Base-by-base conservation (phyloP, 306 rosid genomes). In the Begonia peltatifolia region DNA sequence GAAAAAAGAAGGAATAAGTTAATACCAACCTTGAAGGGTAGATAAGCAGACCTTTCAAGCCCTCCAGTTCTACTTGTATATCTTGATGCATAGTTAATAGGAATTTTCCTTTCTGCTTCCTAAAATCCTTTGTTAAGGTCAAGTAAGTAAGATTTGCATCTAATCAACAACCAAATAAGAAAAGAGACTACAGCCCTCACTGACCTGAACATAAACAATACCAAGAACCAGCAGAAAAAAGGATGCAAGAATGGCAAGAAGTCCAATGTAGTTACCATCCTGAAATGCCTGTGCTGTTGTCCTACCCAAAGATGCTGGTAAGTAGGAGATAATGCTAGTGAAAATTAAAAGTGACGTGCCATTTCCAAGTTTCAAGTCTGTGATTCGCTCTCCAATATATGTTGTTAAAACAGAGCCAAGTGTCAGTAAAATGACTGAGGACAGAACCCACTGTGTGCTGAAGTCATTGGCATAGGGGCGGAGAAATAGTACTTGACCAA, bases 101-200 rank as follows among this genome's bases (percentile, higher is more conserved):
- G 97, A 65, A 89, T 89, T 77, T 89, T 89, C 78, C 94, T 80
- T 78, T 89, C 94, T 51, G 97, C 97, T 80, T 89, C 95, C 97
- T 84, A 82, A 74, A 80, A 77, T 14, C 73, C 73, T 64, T 56
- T 61, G 68, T 62, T 73, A 53, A 64, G 68, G 74, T 70, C 71
- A 66, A 46, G 42, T 36, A 20, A 46, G 52, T 25, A 47, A 51
- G 54, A 61, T 63, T 58, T 20, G 35, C 67, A 38, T n/a, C 41
- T 46, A 55, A 44, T 0, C 48, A 44, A n/a, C 4, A 44, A 11
- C 0, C 12, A 10, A 44, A 1, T 10, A 44, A 44, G 6, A 44
- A 6, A 62, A 64, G 58, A 54, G 13, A 9, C 16, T 41, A 52
- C 35, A 53, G 66, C 57, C 55, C 62, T 46, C 53, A 68, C 50